Evolutionary conservation across 2,329 filamentous ascomycete genomes (phyloP), one percentile per base, ranked within the genome.

Genomic region (Monilinia aucupariae): DNA sequence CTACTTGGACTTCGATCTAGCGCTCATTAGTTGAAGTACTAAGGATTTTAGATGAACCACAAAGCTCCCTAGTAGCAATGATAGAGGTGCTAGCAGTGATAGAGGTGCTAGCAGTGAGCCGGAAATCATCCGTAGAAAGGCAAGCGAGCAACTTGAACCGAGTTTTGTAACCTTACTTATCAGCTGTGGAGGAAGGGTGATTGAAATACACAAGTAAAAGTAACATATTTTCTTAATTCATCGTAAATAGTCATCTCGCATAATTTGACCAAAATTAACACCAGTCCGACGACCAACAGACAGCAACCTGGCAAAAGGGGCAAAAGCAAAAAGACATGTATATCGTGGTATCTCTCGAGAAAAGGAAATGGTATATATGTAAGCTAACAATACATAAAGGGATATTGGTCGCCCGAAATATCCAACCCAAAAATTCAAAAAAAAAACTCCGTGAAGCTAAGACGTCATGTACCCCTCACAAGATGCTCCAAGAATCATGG

Each of bases 311-410:
- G 54, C 56, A 45, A 52, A 41, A 62, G 54, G 32, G 51, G 5
- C 37, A 12, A 39, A 12, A 10, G 1, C 12, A 51, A 60, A 37
- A 52, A 55, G 54, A 41, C 55, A 61, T 64, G 60, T 55, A 27
- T 50, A 43, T 66, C 65, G 58, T 72, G 70, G 69, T 72, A 72
- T 72, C 68, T 69, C 68, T 66, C 49, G 61, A 65, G 39, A 65
- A 49, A 61, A 51, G 51, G 56, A 67, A 65, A 51, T 52, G 37
- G 50, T 30, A 61, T 54, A 61, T 54, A 59, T 64, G 63, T 39
- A 61, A 63, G 39, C 9, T 54, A 48, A 53, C 32, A 54, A 32
- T 64, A 41, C 32, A 59, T 32, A 22, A 39, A 50, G 22, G 10
- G 45, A 48, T 34, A 27, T 30, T 20, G 3, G n/a, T n/a, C 22